These are phyloP conservation scores for Uronychia setigera DNA, from an alignment of 73 alveolate genomes.

Conservation along the genomic window DNA sequence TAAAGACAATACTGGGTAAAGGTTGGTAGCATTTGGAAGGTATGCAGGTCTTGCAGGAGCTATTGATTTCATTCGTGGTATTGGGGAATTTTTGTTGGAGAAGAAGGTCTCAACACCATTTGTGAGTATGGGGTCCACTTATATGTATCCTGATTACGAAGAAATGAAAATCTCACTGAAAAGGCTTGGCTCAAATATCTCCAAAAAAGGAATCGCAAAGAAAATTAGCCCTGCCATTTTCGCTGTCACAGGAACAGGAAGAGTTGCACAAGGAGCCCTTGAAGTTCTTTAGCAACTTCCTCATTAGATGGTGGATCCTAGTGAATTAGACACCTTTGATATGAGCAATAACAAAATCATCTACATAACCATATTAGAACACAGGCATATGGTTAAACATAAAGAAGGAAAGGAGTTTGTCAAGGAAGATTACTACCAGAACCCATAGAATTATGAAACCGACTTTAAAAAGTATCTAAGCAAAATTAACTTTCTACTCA, in stretches of 20 bases:
- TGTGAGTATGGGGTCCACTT: slow-evolving; percentile 69
- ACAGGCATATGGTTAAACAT: slow-evolving; percentile 66
- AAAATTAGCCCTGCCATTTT: slow-evolving; percentile 73
- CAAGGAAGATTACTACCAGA: slow-evolving; percentile 76
- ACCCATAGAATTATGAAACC: slow-evolving; percentile 76
- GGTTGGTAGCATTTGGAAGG: slow-evolving; percentile 83
- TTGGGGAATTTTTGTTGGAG: slow-evolving; percentile 77
- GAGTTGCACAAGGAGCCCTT: slow-evolving; percentile 86
- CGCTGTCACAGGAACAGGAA: slow-evolving; percentile 85
- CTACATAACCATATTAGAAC: slow-evolving; percentile 59
- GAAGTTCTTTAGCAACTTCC: slow-evolving; percentile 79
- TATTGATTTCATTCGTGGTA: slow-evolving; percentile 81
- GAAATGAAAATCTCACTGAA: slow-evolving; percentile 61
- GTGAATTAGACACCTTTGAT: slow-evolving; percentile 52
- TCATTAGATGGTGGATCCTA: slow-evolving; percentile 74
- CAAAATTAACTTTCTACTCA: slow-evolving; percentile 62
- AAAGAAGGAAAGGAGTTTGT: slow-evolving; percentile 70
- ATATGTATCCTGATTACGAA: slow-evolving; percentile 67
- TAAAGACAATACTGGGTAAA: slow-evolving; percentile 38
- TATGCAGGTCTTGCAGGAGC: slow-evolving; percentile 94
- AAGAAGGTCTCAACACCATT: slow-evolving; percentile 74
- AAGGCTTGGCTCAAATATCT: slow-evolving; percentile 61
- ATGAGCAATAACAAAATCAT: slow-evolving; percentile 22
- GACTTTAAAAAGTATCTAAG: slow-evolving; percentile 73
- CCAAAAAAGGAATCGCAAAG: slow-evolving; percentile 69